phyloP scores from a whole-genome alignment of 2,329 filamentous ascomycete genomes.

The Didymella glomerata region DNA sequence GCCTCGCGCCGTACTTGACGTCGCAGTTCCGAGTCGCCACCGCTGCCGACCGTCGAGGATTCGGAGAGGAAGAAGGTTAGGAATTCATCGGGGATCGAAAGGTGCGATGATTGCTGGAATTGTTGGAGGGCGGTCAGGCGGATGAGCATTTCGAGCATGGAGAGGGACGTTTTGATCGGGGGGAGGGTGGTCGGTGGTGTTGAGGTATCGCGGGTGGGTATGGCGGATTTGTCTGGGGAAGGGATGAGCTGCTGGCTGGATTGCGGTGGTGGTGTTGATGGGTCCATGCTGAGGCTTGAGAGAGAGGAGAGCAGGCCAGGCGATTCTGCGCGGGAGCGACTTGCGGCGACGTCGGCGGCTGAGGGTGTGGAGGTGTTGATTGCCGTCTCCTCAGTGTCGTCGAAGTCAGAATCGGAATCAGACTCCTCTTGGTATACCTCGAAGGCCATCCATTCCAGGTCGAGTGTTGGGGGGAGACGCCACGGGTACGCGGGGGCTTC shows the following conservation, averaged over 20 bases:
- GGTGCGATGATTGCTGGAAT: conserved; percentile 87
- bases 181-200: conserved; percentile 46
- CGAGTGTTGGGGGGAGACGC: conserved; percentile 76
- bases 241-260: conserved; percentile 31
- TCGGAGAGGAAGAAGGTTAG: conserved; percentile 86
- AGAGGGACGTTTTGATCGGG: conserved; percentile 72
- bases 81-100: conserved; percentile 89
- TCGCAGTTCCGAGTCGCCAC: conserved; percentile 67
- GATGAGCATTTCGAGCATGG: conserved; percentile 86
- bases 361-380: conserved; percentile 25
- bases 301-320: conserved; percentile 54
- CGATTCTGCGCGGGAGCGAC: conserved; percentile 49
- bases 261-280: conserved; percentile 33
- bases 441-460: conserved; percentile 90
- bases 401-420: conserved; percentile 63
- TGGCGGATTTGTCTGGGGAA: conserved; percentile 35
- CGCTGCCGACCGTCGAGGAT: conserved; percentile 71
- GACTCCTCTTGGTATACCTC: conserved; percentile 78
- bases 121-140: conserved; percentile 88
- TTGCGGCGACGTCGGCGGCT: conserved; percentile 15
- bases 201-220: conserved; percentile 21
- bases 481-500: conserved; percentile 54
- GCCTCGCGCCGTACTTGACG: conserved; percentile 68
- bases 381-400: conserved; percentile 42
- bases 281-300: conserved; percentile 57